Evolutionary conservation across 2,329 filamentous ascomycete genomes (phyloP), one percentile per base, ranked within the genome.

Genomic region (Colletotrichum sp.): DNA sequence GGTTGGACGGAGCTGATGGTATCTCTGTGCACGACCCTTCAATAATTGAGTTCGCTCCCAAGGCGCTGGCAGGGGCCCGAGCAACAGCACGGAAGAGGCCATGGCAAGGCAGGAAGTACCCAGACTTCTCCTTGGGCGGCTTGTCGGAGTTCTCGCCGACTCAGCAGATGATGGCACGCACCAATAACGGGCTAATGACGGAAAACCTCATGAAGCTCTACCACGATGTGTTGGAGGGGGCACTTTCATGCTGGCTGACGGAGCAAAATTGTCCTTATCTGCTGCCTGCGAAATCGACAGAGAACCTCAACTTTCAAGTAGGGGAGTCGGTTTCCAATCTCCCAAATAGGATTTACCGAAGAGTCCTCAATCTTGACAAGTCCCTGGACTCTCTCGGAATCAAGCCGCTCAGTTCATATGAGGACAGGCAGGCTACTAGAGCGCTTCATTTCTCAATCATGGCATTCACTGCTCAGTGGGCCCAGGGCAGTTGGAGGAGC

Each of bases 401-500:
- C 7, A 81, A 86, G 33, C 80, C 80, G 2, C 78, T 89, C 2
- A 86, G 82, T 5, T 80, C 77, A 18, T 73, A 77, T 1, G 85
- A 90, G 70, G 84, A 88, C 55, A 81, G 81, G n/a, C 82, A 83
- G 7, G 86, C 84, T 33, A 83, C 83, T 1, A 84, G 82, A 66
- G 87, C 87, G 3, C 78, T 90, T 12, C 84, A 89, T 65, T 78
- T 86, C 5, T 83, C 84, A 4, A 87, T 89, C 62, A 86, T 89
- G 81, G 85, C 88, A 0, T 90, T 89, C 78, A 86, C 88, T 6
- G 86, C 87, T 1, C 88, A 90, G 75, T 89, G 88, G 86, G 81
- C 85, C 1, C 84, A 86, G 61, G 80, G 79, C 6, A 84, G 83
- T 29, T 76, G 72, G 15, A 77, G 82, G 36, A 73, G 71, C 29